phyloP scores from a whole-genome alignment of 2,329 filamentous ascomycete species.

The Penicillium sp. region DNA sequence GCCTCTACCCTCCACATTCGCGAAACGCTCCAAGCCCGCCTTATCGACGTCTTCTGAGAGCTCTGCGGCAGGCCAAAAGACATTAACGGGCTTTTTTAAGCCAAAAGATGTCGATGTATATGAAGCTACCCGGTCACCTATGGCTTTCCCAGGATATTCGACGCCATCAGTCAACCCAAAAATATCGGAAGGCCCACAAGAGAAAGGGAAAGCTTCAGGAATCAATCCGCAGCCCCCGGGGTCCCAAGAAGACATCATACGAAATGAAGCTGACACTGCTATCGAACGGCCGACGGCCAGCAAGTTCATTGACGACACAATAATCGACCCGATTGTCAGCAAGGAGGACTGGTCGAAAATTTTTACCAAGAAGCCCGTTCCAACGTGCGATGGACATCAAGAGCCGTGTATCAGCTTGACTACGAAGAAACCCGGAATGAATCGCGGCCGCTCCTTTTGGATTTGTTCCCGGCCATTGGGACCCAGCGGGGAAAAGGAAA shows the following conservation, averaged over 20 bases:
- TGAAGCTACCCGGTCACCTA: background rate
- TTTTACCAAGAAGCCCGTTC: constrained; percentile 69
- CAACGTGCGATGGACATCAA: constrained; percentile 76
- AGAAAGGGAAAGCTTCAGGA: background rate
- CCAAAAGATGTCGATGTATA: constrained; percentile 46
- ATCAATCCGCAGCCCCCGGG: background rate
- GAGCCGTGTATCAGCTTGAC: constrained; percentile 80
- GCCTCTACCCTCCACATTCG: constrained; percentile 26
- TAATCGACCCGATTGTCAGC: constrained; percentile 64
- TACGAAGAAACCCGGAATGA: constrained; percentile 86
- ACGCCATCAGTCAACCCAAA: background rate
- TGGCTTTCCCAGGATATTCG: background rate
- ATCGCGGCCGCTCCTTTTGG: constrained; percentile 67
- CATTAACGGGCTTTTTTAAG: constrained; percentile 77
- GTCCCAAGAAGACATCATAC: background rate
- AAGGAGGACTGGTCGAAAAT: constrained; percentile 86
- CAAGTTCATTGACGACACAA: constrained; percentile 42
- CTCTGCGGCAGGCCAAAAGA: constrained; percentile 54
- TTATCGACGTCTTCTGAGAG: constrained; percentile 15
- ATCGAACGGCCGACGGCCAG: constrained; percentile 8
- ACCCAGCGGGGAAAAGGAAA: constrained; percentile 80
- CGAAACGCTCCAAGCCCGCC: constrained; percentile 54
- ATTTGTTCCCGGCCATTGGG: constrained; percentile 75
- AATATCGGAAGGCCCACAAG: background rate
- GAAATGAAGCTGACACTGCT: background rate